Evolutionary conservation across 371 early-diverging fungal species (phyloP), one percentile per base, ranked within the genome.

Genomic region (Batrachochytrium dendrobatidis): DNA sequence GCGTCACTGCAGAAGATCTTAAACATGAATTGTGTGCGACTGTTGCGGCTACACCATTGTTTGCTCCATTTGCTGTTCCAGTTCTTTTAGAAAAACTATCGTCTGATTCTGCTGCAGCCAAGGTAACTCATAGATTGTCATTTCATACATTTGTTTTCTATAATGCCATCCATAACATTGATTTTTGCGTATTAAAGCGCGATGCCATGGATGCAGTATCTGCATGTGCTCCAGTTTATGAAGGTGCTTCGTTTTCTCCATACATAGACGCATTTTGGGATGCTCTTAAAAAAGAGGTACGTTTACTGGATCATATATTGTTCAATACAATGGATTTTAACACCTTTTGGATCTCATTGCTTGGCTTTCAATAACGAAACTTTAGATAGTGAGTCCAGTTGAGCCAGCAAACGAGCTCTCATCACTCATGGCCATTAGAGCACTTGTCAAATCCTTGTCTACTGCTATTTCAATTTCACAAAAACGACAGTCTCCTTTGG

Each of bases 1-100:
- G 91, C 20, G 90, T 98, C 50, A 88, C 98, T 10, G 83, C 95
- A 3, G 91, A 90, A 20, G 86, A 92, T 69, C 74, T 98, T 30
- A 94, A 95, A 68, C 44, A 71, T 15, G 83, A 83, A 20, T 71
- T 94, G 44, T 56, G 68, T n/a, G 57, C 53, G n/a, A 55, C 55
- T 17, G 57, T 72, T 1, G 50, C 58, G 17, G 54, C 67, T 1
- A 63, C 73, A 12, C 64, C 59, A 26, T 12, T 51, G 29, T 69
- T 69, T 49, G 62, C 66, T 8, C 29, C 20, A 22, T 64, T 50
- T 66, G 90, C 92, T 0, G 70, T 94, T 55, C 92, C 93, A 44
- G 70, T 88, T n/a, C 75, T 97, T 20, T 68, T 93, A 20, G 92
- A 92, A 63, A 98, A 95, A 69, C 75, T 95, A 4, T 74, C 87